Conservation (phyloP, 106 monocot species). For the Alisma plantagoaquatica region DNA sequence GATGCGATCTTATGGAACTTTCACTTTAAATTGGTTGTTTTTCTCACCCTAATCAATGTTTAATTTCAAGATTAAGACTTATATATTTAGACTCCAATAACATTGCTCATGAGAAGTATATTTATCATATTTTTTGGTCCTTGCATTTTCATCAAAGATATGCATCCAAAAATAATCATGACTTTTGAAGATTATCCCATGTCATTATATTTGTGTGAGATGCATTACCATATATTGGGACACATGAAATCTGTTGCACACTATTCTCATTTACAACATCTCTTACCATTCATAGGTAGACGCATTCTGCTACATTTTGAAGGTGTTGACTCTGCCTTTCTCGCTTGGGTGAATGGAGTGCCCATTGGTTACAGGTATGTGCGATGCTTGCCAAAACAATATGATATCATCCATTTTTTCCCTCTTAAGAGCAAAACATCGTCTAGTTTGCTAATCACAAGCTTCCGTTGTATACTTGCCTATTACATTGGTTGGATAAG, state of each 20-base stretch:
- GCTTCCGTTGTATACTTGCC: no score
- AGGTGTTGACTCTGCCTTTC: conserved; percentile 96
- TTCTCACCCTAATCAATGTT: no score
- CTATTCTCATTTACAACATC: neutral
- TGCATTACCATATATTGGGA: neutral
- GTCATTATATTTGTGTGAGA: neutral
- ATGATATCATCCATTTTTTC: neutral
- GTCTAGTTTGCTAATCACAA: no score
- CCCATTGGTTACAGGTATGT: conserved; percentile 86
- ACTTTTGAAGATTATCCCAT: no score
- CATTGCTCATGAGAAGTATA: neutral
- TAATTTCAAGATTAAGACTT: no score
- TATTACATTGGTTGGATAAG: no score
- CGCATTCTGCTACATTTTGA: conserved; percentile 96
- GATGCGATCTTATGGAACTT: no score
- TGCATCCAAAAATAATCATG: no score
- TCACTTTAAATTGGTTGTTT: no score
- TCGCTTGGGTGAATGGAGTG: conserved; percentile 91
- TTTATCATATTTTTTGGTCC: neutral
- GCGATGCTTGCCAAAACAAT: no score
- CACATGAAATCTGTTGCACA: neutral
- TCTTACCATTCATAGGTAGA: conserved; percentile 37
- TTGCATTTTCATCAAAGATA: neutral
- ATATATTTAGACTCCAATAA: no score
- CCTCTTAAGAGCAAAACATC: no score